Evolutionary conservation across 2,329 filamentous ascomycete genomes (phyloP), one percentile per base, ranked within the genome.

Genomic region (Onygenales sp.): DNA sequence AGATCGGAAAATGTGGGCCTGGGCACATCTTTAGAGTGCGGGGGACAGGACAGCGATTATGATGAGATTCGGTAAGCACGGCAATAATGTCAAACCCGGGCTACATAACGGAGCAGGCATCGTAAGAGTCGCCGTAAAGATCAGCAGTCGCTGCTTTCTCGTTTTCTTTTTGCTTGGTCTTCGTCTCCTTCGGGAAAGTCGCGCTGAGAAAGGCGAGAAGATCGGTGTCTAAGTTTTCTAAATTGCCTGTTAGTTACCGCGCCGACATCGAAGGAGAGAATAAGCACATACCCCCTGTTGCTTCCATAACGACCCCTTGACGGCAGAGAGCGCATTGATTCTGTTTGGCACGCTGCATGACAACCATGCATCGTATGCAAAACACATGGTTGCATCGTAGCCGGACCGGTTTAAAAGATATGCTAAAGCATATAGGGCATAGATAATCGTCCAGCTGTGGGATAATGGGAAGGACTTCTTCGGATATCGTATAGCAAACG

Each of bases 361-460:
- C 83, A 57, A 94, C 83, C 48, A 92, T 77, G 65, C 89, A 95
- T 2, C 87, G 78, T 53, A 93, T 92, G 71, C 89, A 95, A 64
- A 92, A 91, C 11, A 91, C 73, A 59, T 93, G 88, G 32, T 78
- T 73, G 67, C 89, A 95, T 11, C 79, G 77, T 36, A 94, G 75
- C 27, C 84, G 81, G n/a, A 95, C 81, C 0, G 89, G 89, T 60
- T 87, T 82, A 76, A 86, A 93, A n/a, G 85, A 82, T 54, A 95
- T 82, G 43, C 80, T 80, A 61, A 85, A 84, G 70, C 89, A 93
- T 55, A 93, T 82, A 1, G 88, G 88, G 61, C 88, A 94, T 7
- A 84, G 76, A 69, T 90, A 92, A 69, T 94, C 89, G 63, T 89
- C 84, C n/a, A 93, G 70, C 62, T 90, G 87, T 0, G 89, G 89